Conservation (phyloP, 176 grass and related monocot genomes). For the Ensete glaucum region DNA sequence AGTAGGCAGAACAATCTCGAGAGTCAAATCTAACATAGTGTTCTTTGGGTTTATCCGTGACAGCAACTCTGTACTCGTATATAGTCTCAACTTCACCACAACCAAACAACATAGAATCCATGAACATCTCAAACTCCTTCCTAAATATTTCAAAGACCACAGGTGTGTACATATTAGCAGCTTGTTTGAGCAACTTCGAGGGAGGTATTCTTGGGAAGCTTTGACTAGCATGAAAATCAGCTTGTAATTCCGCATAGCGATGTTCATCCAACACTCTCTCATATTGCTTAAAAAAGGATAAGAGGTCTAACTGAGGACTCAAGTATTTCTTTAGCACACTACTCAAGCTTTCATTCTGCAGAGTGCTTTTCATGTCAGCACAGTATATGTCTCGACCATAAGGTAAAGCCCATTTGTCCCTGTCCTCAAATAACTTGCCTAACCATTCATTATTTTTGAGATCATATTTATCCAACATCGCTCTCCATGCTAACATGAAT, state of each 20-base stretch:
- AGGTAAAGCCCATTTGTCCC: conserved; percentile 59
- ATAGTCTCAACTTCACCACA: conserved; percentile 39
- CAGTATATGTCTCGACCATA: conserved; percentile 62
- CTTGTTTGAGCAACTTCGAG: conserved; percentile 66
- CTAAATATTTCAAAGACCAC: conserved; percentile 68
- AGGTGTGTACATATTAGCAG: conserved; percentile 63
- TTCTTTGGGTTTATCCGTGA: conserved; percentile 56
- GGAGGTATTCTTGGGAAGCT: conserved; percentile 69
- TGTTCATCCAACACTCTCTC: conserved; percentile 62
- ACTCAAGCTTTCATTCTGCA: conserved; percentile 52
- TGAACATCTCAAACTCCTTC: conserved; percentile 86
- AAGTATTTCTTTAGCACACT: conserved; percentile 50
- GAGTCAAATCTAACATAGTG: conserved; percentile 69
- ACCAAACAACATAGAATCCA: conserved; percentile 72
- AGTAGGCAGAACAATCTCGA: conserved; percentile 33
- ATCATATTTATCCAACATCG: conserved; percentile 72
- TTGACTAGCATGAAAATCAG: conserved; percentile 78
- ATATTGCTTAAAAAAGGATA: conserved; percentile 69
- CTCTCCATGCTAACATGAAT: conserved; percentile 58
- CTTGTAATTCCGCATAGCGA: conserved; percentile 76
- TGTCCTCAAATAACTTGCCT: conserved; percentile 52
- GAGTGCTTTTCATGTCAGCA: conserved; percentile 56
- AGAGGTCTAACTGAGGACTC: conserved; percentile 52
- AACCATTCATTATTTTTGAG: conserved; percentile 66
- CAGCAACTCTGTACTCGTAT: conserved; percentile 53